Evolutionary conservation across 306 rosid species (phyloP), one percentile per base, ranked within the genome.

Genomic region (Quercus rubra): DNA sequence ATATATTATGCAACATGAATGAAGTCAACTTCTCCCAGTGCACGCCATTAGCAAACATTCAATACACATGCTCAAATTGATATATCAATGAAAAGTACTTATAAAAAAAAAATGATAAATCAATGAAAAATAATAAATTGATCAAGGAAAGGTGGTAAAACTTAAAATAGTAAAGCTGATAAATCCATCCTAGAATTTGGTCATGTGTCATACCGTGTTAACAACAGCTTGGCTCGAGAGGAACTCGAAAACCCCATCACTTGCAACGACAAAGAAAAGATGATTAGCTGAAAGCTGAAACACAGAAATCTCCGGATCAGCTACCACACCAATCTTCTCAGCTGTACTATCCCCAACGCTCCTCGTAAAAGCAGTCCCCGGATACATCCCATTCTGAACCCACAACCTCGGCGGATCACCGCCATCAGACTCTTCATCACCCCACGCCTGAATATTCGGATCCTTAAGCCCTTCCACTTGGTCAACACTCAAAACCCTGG

Each of bases 281-380:
- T 96, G 92, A 84, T 91, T 86, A 14, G 93, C 89, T 17, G 91
- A 84, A 71, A 96, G 94, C 82, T 84, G 89, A 81, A 93, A 89
- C 14, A 78, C 28, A 35, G 85, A 84, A 57, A 96, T 90, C 88
- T 96, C 99, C 1, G 99, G 99, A 80, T 82, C 84, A 41, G 98
- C 96, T 75, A 86, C 86, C 33, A 91, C 99, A 74, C 99, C 99
- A 71, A 96, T 96, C 58, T 85, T 87, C 89, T 96, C 98, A 2
- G 91, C 99, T 74, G 92, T 76, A 74, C 85, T 82, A 86, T 96
- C 99, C 55, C 99, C 99, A 3, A 96, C 91, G 55, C 99, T 96
- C 93, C 99, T 92, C 6, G 99, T 93, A 80, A 96, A 96, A 1
- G 99, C 99, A 75, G 98, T 91, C 51, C 99, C 99, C 27, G 99